Percentiles rank a stretch among this genome's conserved stretches.
Evolutionary conservation across 2,329 filamentous ascomycete species (phyloP).

Genomic region (Diaporthe australafricana): DNA sequence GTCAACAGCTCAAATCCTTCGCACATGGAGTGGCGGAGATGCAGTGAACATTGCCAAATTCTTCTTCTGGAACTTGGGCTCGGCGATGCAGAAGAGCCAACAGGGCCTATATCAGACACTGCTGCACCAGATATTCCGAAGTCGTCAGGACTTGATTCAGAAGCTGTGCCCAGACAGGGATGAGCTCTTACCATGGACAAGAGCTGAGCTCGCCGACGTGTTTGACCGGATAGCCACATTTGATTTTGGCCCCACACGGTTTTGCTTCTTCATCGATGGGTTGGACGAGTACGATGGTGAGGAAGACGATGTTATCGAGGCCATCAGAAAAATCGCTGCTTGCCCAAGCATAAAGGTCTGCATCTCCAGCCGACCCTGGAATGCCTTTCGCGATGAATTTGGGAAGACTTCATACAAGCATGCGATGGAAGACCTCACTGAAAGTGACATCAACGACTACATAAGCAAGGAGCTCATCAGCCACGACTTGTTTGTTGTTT

Average conservation of each 20-base stretch:
- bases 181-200: neutral
- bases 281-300: slow-evolving; percentile 47
- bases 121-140: neutral
- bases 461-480: slow-evolving; percentile 36
- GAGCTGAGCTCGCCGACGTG: no score
- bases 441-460: slow-evolving; percentile 42
- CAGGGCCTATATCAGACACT: neutral
- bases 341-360: slow-evolving; percentile 41
- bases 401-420: slow-evolving; percentile 38
- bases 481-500: slow-evolving; percentile 32
- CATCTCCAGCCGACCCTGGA: slow-evolving; percentile 45
- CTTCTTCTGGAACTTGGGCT: neutral
- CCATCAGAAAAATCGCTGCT: slow-evolving; percentile 20
- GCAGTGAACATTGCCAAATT: neutral
- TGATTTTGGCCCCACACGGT: slow-evolving; percentile 27
- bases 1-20: neutral
- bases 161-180: neutral
- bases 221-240: no score
- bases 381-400: slow-evolving; percentile 45
- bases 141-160: neutral
- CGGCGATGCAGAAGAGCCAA: neutral
- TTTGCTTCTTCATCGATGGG: slow-evolving; percentile 50
- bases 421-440: slow-evolving; percentile 41
- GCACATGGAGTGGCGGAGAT: neutral
- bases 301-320: slow-evolving; percentile 40